Conservation (phyloP, 768 basidiomycete genomes). For the Mycena galopus region DNA sequence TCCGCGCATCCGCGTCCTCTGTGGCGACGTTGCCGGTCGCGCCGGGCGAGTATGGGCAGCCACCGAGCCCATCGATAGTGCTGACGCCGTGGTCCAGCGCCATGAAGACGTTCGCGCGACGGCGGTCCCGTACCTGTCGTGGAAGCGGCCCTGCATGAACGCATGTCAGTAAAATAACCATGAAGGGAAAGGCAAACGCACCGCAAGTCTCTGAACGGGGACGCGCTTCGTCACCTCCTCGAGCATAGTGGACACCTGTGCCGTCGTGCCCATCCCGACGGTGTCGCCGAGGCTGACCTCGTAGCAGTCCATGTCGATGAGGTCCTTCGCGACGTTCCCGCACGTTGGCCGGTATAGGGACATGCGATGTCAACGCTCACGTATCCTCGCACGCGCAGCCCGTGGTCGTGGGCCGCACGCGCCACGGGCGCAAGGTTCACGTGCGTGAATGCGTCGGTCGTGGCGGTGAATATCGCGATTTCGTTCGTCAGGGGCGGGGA, state of each 20-base stretch:
- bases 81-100: conserved; percentile 82
- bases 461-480: conserved; percentile 90
- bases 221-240: conserved; percentile 75
- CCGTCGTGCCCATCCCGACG: conserved; percentile 86
- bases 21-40: conserved; percentile 97
- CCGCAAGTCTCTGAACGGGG: conserved; percentile 79
- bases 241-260: conserved; percentile 74
- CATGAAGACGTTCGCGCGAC: conserved; percentile 80
- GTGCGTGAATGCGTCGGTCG: conserved; percentile 86
- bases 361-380: conserved; percentile 88
- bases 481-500: conserved; percentile 77
- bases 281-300: conserved; percentile 95
- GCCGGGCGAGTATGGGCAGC: conserved; percentile 96
- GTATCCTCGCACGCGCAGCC: conserved; percentile 85
- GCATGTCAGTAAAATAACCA: neutral
- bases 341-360: conserved; percentile 83
- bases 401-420: conserved; percentile 66
- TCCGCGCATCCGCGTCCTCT: no score
- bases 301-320: conserved; percentile 94
- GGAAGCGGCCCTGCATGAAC: conserved; percentile 72
- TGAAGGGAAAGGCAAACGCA: conserved; percentile 43
- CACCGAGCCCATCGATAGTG: conserved; percentile 92
- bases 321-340: conserved; percentile 74
- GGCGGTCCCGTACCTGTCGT: conserved; percentile 91
- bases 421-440: conserved; percentile 85